Conservation (phyloP, 2,329 filamentous ascomycete genomes). For the Pseudocercospora fijiensis region DNA sequence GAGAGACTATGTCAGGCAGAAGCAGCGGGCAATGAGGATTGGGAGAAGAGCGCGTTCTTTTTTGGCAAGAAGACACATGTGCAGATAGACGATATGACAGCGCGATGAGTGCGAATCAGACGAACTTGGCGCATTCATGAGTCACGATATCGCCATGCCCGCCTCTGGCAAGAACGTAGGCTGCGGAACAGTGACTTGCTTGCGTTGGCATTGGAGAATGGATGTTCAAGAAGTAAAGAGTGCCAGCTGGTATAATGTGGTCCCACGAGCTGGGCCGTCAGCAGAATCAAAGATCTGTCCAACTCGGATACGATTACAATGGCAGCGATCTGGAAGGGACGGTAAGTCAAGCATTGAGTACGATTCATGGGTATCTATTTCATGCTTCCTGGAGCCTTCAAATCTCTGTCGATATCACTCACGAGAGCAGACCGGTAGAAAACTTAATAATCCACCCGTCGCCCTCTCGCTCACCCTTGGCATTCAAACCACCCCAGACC, state of each 20-base stretch:
- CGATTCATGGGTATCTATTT: neutral
- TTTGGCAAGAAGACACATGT: neutral
- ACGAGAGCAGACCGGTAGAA: conserved; percentile 3
- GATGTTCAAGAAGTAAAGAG: conserved; percentile 1
- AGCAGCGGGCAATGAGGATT: neutral
- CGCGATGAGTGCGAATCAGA: conserved; percentile 8
- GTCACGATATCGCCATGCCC: too few species aligned
- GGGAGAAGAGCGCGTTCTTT: neutral
- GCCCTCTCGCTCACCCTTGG: conserved; percentile 45
- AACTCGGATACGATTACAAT: conserved; percentile 8
- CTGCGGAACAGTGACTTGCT: conserved; percentile 5
- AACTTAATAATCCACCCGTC: conserved; percentile 47
- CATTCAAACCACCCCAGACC: conserved; percentile 47
- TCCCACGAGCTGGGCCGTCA: conserved; percentile 5
- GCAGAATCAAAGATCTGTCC: conserved; percentile 1
- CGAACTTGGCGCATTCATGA: neutral
- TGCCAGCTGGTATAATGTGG: conserved; percentile 2
- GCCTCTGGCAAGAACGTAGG: conserved; percentile 1
- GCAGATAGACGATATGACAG: conserved; percentile 4
- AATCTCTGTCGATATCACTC: conserved; percentile 9
- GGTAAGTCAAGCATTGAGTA: neutral
- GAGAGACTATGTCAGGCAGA: conserved; percentile 8
- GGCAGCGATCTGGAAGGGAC: conserved; percentile 4
- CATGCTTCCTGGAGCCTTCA: neutral
- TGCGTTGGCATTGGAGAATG: neutral